These are phyloP conservation scores for Starmera amethionina DNA, from an alignment of 805 yeast genomes.

Conservation along the genomic window DNA sequence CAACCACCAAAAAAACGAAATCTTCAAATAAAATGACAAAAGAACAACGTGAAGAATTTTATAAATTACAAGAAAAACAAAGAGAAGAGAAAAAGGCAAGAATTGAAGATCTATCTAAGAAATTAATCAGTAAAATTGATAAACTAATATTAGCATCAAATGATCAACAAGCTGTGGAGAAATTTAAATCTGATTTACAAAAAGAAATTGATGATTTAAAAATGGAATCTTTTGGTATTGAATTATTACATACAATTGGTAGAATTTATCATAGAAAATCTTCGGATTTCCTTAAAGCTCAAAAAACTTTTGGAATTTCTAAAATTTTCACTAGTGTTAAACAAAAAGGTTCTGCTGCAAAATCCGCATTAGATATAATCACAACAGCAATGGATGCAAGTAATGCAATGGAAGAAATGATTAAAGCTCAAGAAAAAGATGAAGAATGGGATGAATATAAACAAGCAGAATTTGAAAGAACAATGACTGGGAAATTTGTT, in stretches of 20 bases:
- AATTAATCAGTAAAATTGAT: slow-evolving; percentile 37
- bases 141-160: slow-evolving; percentile 34
- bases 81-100: slow-evolving; percentile 39
- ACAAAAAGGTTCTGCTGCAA: slow-evolving; percentile 75
- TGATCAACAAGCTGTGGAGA: slow-evolving; percentile 36
- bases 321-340: slow-evolving; percentile 74
- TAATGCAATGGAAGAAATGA: slow-evolving; percentile 61
- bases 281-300: slow-evolving; percentile 59
- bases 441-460: slow-evolving; percentile 44
- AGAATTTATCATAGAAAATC: slow-evolving; percentile 70
- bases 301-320: slow-evolving; percentile 78
- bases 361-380: slow-evolving; percentile 74
- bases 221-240: slow-evolving; percentile 92
- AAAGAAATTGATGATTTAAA: slow-evolving; percentile 73
- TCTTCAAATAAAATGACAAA: slow-evolving; percentile 17
- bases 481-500: slow-evolving; percentile 78
- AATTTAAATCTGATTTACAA: slow-evolving; percentile 40
- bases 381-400: slow-evolving; percentile 87
- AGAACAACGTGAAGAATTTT: slow-evolving; percentile 40
- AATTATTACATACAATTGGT: slow-evolving; percentile 77
- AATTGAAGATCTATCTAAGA: slow-evolving; percentile 38
- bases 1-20: slow-evolving; percentile 15
- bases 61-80: slow-evolving; percentile 43
- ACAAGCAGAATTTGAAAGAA: slow-evolving; percentile 70
- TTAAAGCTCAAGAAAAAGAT: slow-evolving; percentile 54